Evolutionary conservation across 2,329 filamentous ascomycete species (phyloP).

Genomic region (Ophiostoma quercus): DNA sequence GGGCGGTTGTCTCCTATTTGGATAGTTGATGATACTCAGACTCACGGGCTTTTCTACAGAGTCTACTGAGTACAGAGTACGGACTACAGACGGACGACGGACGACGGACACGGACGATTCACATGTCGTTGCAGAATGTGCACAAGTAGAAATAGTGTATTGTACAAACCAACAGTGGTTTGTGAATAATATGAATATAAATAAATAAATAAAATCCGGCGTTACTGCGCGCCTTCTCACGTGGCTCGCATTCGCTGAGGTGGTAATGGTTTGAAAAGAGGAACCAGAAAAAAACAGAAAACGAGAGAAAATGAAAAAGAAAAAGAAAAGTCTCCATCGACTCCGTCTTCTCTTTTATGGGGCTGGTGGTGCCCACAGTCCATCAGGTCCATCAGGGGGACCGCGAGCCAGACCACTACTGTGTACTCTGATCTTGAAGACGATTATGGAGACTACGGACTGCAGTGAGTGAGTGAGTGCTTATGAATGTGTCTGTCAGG

Average conservation of each 20-base stretch:
- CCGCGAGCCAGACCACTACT: constrained; percentile 21
- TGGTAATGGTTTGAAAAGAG: not conserved
- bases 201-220: not conserved
- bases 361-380: constrained; percentile 23
- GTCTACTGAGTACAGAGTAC: not conserved
- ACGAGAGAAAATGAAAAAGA: not conserved
- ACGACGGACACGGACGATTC: not conserved
- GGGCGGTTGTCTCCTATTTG: not conserved
- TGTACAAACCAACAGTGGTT: too few species aligned
- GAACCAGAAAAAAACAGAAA: not conserved
- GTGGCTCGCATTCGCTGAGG: not conserved
- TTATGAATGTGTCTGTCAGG: not conserved
- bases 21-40: not conserved
- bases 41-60: not conserved
- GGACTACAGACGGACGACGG: too few species aligned
- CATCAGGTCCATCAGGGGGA: constrained; percentile 21
- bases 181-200: too few species aligned
- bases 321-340: not conserved
- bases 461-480: not conserved
- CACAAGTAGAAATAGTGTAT: not conserved
- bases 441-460: not conserved
- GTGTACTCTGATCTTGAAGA: not conserved
- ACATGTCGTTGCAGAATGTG: not conserved
- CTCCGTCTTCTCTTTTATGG: not conserved
- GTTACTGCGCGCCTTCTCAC: not conserved